These are phyloP conservation scores for Jatropha curcas DNA, from an alignment of 345 rosid genomes.

Conservation along the genomic window DNA sequence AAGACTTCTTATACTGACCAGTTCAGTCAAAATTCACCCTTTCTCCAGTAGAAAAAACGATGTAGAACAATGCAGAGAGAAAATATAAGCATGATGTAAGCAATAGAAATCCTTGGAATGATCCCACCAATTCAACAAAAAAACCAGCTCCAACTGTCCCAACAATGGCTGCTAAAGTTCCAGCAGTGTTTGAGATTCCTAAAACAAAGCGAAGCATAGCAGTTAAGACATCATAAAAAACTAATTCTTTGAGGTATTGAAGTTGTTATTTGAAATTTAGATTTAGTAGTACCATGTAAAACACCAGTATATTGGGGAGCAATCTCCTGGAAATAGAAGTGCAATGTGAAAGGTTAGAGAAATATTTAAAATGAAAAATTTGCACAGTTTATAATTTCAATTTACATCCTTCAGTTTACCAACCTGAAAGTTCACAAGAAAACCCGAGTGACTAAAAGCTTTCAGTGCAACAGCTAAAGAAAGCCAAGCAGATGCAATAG, in stretches of 20 bases:
- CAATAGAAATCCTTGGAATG: constrained; percentile 86
- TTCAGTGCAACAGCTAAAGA: constrained; percentile 86
- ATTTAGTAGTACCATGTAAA: constrained; percentile 60
- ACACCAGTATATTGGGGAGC: constrained; percentile 90
- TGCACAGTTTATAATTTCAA: background rate
- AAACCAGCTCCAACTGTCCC: constrained; percentile 97
- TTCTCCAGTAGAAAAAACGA: constrained; percentile 74
- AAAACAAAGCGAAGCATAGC: constrained; percentile 10
- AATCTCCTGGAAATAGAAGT: constrained; percentile 63
- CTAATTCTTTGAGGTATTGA: too few relatives aligned
- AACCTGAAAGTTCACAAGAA: constrained; percentile 96
- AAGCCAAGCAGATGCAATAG: constrained; percentile 88
- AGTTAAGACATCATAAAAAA: too few relatives aligned
- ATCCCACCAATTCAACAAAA: constrained; percentile 84
- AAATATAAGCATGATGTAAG: constrained; percentile 71
- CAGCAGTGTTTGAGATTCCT: constrained; percentile 89
- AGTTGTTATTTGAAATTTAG: background rate
- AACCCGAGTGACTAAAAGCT: constrained; percentile 94
- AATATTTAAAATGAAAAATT: constrained; percentile 1
- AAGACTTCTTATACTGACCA: constrained; percentile 36
- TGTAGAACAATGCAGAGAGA: constrained; percentile 75
- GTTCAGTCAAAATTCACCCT: constrained; percentile 65
- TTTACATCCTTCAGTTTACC: constrained; percentile 5
- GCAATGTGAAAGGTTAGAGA: constrained; percentile 26
- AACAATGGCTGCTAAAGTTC: constrained; percentile 83